phyloP scores from a whole-genome alignment of 345 rosid genomes.

The Camelina neglecta region DNA sequence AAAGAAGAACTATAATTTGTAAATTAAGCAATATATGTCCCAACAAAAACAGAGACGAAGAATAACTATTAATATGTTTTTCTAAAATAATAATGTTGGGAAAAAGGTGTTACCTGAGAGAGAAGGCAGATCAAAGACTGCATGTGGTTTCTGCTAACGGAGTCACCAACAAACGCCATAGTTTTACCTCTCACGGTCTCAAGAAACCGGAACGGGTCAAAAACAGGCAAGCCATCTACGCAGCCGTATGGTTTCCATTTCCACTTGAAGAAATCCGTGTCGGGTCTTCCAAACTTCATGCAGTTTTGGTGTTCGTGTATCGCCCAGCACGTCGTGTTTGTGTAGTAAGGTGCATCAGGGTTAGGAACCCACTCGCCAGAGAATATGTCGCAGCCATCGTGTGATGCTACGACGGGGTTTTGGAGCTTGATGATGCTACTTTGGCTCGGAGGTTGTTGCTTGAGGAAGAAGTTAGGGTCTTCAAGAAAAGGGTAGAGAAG shows the following conservation, averaged over 20 bases:
- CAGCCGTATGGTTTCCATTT: conserved; percentile 87
- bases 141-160: conserved; percentile 90
- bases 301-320: conserved; percentile 98
- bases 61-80: no score
- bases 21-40: not conserved
- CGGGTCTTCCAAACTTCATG: conserved; percentile 87
- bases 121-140: conserved; percentile 96
- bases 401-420: conserved; percentile 5
- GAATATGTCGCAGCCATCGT: conserved; percentile 62
- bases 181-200: conserved; percentile 74
- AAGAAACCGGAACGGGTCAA: conserved; percentile 76
- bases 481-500: conserved; percentile 43
- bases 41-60: no score
- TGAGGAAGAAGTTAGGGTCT: conserved; percentile 49
- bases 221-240: conserved; percentile 54
- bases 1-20: not conserved
- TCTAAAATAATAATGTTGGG: no score
- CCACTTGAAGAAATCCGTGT: conserved; percentile 73
- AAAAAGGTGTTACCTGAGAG: conserved; percentile 58
- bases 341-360: conserved; percentile 79
- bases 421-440: conserved; percentile 34
- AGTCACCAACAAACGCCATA: conserved; percentile 89
- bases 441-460: conserved; percentile 40
- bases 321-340: conserved; percentile 87
- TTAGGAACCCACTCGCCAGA: conserved; percentile 86